These are phyloP conservation scores for Borovskyia barvae DNA, from an alignment of 208 protist genomes.

Conservation along the genomic window DNA sequence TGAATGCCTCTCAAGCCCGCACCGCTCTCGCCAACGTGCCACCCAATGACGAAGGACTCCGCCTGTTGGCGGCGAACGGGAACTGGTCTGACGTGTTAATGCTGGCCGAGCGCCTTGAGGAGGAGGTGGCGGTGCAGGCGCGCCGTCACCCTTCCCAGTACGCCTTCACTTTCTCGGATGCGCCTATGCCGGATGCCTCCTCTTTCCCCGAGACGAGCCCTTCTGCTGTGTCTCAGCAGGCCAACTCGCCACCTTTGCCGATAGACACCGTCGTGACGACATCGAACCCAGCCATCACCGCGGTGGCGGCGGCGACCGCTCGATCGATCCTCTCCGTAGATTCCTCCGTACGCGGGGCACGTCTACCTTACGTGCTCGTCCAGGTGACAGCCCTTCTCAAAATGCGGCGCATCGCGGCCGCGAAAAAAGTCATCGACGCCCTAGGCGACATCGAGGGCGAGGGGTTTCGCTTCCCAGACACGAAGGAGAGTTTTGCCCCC, in stretches of 20 bases:
- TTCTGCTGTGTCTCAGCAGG: neutral
- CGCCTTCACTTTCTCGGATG: no score
- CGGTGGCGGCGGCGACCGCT: neutral
- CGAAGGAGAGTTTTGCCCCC: slow-evolving; percentile 59
- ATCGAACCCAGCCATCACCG: neutral
- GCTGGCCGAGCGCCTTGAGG: slow-evolving; percentile 56
- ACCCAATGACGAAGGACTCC: slow-evolving; percentile 55
- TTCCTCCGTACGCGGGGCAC: slow-evolving; percentile 16
- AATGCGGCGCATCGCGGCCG: slow-evolving; percentile 50
- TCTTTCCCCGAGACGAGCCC: neutral
- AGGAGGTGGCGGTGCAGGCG: slow-evolving; percentile 27
- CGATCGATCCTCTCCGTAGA: slow-evolving; percentile 12
- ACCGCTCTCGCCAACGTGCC: slow-evolving; percentile 31
- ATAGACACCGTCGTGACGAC: no score
- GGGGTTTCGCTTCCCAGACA: slow-evolving; percentile 47
- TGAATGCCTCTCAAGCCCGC: slow-evolving; percentile 5
- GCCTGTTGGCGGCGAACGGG: slow-evolving; percentile 50
- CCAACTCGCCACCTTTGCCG: neutral
- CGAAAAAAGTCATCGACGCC: slow-evolving; percentile 54
- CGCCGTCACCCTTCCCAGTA: slow-evolving; percentile 5
- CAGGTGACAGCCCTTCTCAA: slow-evolving; percentile 74
- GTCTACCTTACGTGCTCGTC: slow-evolving; percentile 66
- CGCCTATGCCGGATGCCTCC: neutral
- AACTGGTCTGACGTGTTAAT: slow-evolving; percentile 67
- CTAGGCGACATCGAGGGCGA: slow-evolving; percentile 72